Conservation (phyloP, 352 stramenopile genomes). For the Globisporangium sylvaticum region DNA sequence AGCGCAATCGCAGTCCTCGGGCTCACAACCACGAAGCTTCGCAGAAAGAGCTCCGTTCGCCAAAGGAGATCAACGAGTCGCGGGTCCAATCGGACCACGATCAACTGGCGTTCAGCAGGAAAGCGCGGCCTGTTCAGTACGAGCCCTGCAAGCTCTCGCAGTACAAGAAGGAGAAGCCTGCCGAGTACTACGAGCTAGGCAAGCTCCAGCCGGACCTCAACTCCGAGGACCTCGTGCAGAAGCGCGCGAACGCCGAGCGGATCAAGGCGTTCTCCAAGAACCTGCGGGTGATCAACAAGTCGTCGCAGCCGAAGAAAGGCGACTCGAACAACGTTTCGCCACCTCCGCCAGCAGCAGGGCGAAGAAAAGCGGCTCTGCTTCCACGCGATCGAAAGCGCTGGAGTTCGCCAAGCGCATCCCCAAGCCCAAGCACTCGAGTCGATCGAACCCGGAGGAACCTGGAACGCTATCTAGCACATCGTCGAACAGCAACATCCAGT, state of each 20-base stretch:
- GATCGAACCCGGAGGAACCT: conserved; percentile 23
- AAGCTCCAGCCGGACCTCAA: conserved; percentile 88
- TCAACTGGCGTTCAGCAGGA: conserved; percentile 75
- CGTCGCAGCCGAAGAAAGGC: conserved; percentile 30
- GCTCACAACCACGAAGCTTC: neutral
- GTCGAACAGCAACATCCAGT: conserved; percentile 20
- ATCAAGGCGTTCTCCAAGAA: conserved; percentile 86
- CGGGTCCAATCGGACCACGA: conserved; percentile 53
- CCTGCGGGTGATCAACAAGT: conserved; percentile 73
- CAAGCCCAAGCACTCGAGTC: conserved; percentile 44
- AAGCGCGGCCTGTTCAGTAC: conserved; percentile 69
- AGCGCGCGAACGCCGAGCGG: conserved; percentile 69
- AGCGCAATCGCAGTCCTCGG: conserved; percentile 7
- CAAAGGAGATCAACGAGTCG: conserved; percentile 58
- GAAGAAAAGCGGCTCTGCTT: conserved; percentile 36
- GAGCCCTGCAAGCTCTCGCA: conserved; percentile 82
- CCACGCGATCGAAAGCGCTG: conserved; percentile 63
- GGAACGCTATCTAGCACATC: conserved; percentile 11
- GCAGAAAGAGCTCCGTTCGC: conserved; percentile 36
- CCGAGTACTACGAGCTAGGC: conserved; percentile 85
- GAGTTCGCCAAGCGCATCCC: conserved; percentile 80
- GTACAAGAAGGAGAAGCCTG: conserved; percentile 85
- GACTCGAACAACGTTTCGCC: conserved; percentile 20
- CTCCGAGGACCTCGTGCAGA: conserved; percentile 70
- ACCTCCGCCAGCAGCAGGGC: conserved; percentile 2